Conservation (phyloP, 2,329 filamentous ascomycete genomes). For the Venturia pyrina region DNA sequence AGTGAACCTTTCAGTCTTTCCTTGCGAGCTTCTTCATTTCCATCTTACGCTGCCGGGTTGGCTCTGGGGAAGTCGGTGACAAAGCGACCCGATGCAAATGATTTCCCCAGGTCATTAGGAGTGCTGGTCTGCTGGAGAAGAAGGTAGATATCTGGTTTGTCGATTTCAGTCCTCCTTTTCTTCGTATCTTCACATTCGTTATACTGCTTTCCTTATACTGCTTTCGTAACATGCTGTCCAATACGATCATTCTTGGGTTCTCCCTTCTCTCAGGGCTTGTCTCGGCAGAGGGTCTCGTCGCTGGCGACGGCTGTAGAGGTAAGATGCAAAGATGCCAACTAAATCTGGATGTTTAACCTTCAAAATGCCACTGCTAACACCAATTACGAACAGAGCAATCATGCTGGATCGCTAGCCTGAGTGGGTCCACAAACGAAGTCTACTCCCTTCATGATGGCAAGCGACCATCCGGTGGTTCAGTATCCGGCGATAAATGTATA, state of each 20-base stretch:
- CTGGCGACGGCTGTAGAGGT: background rate
- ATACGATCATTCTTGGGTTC: conserved; percentile 12
- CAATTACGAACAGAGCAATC: background rate
- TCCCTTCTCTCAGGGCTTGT: background rate
- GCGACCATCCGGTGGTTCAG: background rate
- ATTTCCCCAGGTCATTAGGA: background rate
- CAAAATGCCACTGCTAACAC: background rate
- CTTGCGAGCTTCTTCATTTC: background rate
- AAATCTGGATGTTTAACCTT: background rate
- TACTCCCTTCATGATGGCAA: background rate
- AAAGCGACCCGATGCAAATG: background rate
- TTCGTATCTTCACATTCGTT: background rate
- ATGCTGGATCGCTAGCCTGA: conserved; percentile 1
- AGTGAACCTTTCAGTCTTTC: background rate
- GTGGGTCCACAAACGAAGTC: background rate
- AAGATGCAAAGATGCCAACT: background rate
- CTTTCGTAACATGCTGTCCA: background rate
- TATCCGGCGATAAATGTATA: background rate
- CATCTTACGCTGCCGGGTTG: background rate
- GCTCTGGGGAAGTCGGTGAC: background rate
- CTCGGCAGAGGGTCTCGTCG: background rate
- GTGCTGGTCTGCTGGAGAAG: too few relatives aligned
- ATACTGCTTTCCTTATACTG: too few relatives aligned
- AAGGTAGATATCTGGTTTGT: background rate
- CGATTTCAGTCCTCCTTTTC: background rate